Base-by-base conservation (phyloP, 148 eudicot species). In the Fagopyrum tataricum region DNA sequence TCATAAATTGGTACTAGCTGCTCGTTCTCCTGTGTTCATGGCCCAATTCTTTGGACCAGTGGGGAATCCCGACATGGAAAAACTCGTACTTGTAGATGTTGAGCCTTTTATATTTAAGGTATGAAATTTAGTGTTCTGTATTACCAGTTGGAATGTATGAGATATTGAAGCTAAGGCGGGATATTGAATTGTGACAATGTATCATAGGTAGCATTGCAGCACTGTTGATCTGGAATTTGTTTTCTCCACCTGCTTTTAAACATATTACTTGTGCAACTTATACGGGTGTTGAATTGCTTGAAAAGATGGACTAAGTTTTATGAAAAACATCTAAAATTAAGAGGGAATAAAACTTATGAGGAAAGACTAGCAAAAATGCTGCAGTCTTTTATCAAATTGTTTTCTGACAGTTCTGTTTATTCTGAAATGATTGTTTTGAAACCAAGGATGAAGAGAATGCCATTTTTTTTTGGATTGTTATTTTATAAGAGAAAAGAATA, bases 1-100 rank as follows among this genome's bases (percentile, higher is more conserved):
- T 76, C 98, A 93, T 83, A 93, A 89, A 75, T 73, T 90, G 87
- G 84, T 93, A 64, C 94, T 93, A 75, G 96, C 94, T 75, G 91
- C 98, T 52, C 90, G 96, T 71, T 90, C 98, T 74, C 98, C 98
- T 81, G 97, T 93, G 15, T 93, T 91, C 73, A 87, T 82, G 85
- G 97, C 98, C 42, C 98, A 93, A 79, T 93, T 93, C 80, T 93
- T 77, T 78, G 98, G 98, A 51, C 92, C 86, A 72, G 72, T 93
- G 71, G 94, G 98, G 44, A 77, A 90, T 73, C 84, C 90, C 3
- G 78, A 86, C 72, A 75, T 78, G 82, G 87, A 87, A 24, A 76
- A 85, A 70, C 96, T 90, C 76, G 86, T 77, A 40, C 76, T 90
- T 70, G 82, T 82, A 77, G 98, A 93, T 79, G 75, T 93, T 39